Evolutionary conservation across 345 rosid species (phyloP).

Genomic region (Kernera saxatilis): DNA sequence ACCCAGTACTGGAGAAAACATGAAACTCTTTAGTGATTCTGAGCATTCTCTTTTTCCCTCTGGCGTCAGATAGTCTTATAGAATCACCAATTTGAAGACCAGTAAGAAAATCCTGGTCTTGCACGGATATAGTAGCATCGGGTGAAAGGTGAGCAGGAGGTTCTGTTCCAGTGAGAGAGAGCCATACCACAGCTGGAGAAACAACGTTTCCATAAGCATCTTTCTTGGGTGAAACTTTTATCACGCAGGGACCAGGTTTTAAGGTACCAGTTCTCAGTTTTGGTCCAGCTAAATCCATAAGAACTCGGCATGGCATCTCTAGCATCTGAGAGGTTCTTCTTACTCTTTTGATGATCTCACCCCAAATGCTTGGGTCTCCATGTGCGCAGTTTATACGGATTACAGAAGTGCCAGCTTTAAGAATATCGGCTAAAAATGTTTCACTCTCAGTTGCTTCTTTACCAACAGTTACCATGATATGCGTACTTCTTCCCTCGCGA

Average conservation of each 20-base stretch:
- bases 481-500: slow-evolving; percentile 37
- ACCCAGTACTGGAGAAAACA: slow-evolving; percentile 49
- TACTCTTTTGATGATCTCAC: slow-evolving; percentile 56
- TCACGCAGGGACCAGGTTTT: slow-evolving; percentile 55
- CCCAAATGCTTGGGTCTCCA: slow-evolving; percentile 54
- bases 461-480: slow-evolving; percentile 68
- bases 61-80: slow-evolving; percentile 45
- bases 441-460: slow-evolving; percentile 51
- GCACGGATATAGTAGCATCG: slow-evolving; percentile 42
- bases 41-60: slow-evolving; percentile 53
- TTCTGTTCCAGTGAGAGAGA: slow-evolving; percentile 43
- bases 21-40: slow-evolving; percentile 40
- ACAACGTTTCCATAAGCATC: slow-evolving; percentile 49
- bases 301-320: slow-evolving; percentile 59
- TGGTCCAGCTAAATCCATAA: slow-evolving; percentile 79
- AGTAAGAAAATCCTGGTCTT: slow-evolving; percentile 38
- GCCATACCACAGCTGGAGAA: slow-evolving; percentile 56
- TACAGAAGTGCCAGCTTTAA: slow-evolving; percentile 49
- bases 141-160: slow-evolving; percentile 53
- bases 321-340: slow-evolving; percentile 48
- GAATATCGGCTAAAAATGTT: slow-evolving; percentile 40
- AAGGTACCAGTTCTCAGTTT: slow-evolving; percentile 56
- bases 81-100: slow-evolving; percentile 46
- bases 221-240: slow-evolving; percentile 54
- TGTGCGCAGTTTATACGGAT: slow-evolving; percentile 71